Conservation (phyloP, 129 eudicot genomes). For the Heracleum sosnowskyi region DNA sequence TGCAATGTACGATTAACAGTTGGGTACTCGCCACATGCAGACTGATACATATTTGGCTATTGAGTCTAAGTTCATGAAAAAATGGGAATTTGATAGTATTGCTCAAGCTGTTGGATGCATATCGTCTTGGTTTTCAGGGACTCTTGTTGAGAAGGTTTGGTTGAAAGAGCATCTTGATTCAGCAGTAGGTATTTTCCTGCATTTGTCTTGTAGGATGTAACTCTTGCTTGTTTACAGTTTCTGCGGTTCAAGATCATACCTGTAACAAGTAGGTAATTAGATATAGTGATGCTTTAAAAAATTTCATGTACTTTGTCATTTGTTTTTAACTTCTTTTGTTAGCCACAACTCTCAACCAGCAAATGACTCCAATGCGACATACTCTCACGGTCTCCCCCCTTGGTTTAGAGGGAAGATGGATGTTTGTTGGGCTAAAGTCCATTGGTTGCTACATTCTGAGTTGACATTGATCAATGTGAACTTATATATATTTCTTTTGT, state of each 20-base stretch:
- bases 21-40: constrained; percentile 31
- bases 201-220: neutral
- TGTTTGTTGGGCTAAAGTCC: neutral
- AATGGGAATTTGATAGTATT: constrained; percentile 97
- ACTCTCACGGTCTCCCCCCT: neutral
- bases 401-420: neutral
- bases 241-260: neutral
- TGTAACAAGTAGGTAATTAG: neutral
- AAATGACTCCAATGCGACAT: neutral
- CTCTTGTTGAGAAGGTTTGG: constrained; percentile 40
- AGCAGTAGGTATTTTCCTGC: constrained; percentile 40
- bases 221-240: neutral
- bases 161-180: constrained; percentile 49
- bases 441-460: neutral
- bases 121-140: constrained; percentile 86
- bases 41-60: constrained; percentile 89
- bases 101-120: constrained; percentile 58
- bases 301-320: neutral
- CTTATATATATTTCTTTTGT: neutral
- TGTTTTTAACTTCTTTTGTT: neutral
- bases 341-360: neutral
- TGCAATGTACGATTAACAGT: neutral
- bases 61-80: constrained; percentile 70
- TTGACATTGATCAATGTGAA: neutral
- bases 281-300: neutral